Evolutionary conservation across 352 stramenopile species (phyloP).

Genomic region (Thalassiosira oceanica): DNA sequence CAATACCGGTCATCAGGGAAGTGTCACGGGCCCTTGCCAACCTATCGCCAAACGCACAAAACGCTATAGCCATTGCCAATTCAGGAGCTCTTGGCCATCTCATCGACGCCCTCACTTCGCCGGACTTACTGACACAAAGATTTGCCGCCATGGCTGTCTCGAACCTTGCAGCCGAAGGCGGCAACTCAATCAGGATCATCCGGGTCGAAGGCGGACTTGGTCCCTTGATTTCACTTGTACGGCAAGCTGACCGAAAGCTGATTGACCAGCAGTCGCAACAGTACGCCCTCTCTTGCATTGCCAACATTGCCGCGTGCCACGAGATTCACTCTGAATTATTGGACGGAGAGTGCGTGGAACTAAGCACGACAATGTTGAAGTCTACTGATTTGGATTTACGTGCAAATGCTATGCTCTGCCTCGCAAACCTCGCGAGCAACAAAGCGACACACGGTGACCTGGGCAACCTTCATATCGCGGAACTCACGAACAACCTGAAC

Average conservation of each 20-base stretch:
- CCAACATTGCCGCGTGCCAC: slow-evolving; percentile 87
- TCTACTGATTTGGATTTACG: slow-evolving; percentile 58
- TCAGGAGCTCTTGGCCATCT: slow-evolving; percentile 88
- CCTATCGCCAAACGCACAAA: slow-evolving; percentile 92
- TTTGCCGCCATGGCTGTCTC: slow-evolving; percentile 93
- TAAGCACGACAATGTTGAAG: slow-evolving; percentile 36
- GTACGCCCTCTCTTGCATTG: slow-evolving; percentile 90
- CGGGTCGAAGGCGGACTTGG: slow-evolving; percentile 45
- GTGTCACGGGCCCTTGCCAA: slow-evolving; percentile 91
- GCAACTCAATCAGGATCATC: slow-evolving; percentile 43
- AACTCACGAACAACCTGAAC: slow-evolving; percentile 52
- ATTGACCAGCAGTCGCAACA: slow-evolving; percentile 88
- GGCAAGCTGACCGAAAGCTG: slow-evolving; percentile 81
- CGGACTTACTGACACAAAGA: slow-evolving; percentile 89
- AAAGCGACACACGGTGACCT: slow-evolving; percentile 89
- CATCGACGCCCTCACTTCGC: slow-evolving; percentile 86
- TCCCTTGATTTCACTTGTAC: slow-evolving; percentile 86
- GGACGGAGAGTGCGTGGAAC: slow-evolving; percentile 29
- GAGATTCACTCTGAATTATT: slow-evolving; percentile 39
- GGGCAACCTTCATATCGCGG: slow-evolving; percentile 58
- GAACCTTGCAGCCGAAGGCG: slow-evolving; percentile 90
- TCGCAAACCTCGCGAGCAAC: slow-evolving; percentile 93
- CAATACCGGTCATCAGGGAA: slow-evolving; percentile 91
- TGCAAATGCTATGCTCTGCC: slow-evolving; percentile 87
- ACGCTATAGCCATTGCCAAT: slow-evolving; percentile 89